Evolutionary conservation across 2,329 filamentous ascomycete species (phyloP), one percentile per base, ranked within the genome.

Genomic region (Xylaria digitata): DNA sequence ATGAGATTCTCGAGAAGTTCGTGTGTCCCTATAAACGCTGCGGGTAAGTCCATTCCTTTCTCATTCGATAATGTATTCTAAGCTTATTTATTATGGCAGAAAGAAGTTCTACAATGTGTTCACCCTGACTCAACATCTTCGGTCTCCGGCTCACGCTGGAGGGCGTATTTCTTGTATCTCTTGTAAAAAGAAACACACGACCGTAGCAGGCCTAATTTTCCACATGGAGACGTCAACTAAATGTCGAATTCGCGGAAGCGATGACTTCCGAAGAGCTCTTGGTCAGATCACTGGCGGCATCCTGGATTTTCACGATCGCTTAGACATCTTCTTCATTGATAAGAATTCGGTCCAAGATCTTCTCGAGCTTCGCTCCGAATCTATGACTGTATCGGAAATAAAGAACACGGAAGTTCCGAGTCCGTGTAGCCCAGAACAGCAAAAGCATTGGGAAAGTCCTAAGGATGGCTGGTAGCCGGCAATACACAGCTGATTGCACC

Each of bases 181-280:
- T 52, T 88, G 86, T 69, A 73, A 75, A 13, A 74, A 73, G 2
- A 73, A 71, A 7, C 87, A 85, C 71, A 74, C 75, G 7, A 78
- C 78, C 1, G 74, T 82, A 21, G 74, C 79, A 17, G 79, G 82
- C 2, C 80, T 87, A 37, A 80, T 82, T 3, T 78, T 80, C 53
- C 86, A 88, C 67, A 81, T 79, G 23, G 85, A 88, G 70, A 80
- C 79, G 60, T 77, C 78, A 2, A 71, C 53, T 1, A 72, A 46
- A 19, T 75, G 73, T 46, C 32, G 32, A 3, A 53, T 72, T 62
- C 71, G 73, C 34, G 34, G 56, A 2, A 53, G 42, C 5, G 45
- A 57, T 1, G 9, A 56, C 17, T 74, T 72, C n/a, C 67, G 61
- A 48, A 40, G 50, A 19, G 67, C 59, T 3, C 49, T 75, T 13